Conservation (phyloP, 2,329 filamentous ascomycete genomes). For the Pseudogymnoascus sp. region DNA sequence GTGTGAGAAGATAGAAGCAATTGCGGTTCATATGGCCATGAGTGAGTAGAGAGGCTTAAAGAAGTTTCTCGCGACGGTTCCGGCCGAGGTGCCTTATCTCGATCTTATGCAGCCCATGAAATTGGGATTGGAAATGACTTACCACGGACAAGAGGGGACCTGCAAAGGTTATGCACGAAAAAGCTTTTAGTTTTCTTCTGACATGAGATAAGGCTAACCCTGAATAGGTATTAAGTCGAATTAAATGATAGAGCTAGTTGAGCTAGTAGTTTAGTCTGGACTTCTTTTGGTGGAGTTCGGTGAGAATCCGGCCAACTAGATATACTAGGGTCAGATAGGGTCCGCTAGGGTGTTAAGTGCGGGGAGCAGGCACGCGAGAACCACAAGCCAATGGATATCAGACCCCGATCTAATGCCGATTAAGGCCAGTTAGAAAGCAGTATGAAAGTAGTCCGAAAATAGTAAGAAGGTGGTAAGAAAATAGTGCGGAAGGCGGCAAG, state of each 20-base stretch:
- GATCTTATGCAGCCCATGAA: constrained; percentile 6
- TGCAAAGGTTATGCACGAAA: constrained; percentile 4
- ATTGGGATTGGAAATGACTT: constrained; percentile 6
- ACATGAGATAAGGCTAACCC: background rate
- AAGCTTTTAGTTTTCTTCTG: constrained; percentile 5
- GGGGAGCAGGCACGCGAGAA: background rate
- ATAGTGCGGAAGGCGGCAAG: background rate
- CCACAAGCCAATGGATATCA: constrained; percentile 5
- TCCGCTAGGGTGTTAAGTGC: background rate
- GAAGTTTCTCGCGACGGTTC: constrained; percentile 2
- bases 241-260: background rate
- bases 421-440: background rate
- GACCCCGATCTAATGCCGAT: background rate
- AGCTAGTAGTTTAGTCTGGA: background rate
- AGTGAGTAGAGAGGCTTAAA: background rate
- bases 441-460: background rate
- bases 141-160: background rate
- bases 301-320: background rate
- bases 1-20: background rate
- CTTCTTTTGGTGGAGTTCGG: background rate
- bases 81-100: constrained; percentile 5
- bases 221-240: background rate
- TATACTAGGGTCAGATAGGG: background rate
- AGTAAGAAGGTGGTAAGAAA: background rate
- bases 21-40: background rate